phyloP scores from a whole-genome alignment of 2,329 filamentous ascomycete species.

The Raffaelea ambrosiae region DNA sequence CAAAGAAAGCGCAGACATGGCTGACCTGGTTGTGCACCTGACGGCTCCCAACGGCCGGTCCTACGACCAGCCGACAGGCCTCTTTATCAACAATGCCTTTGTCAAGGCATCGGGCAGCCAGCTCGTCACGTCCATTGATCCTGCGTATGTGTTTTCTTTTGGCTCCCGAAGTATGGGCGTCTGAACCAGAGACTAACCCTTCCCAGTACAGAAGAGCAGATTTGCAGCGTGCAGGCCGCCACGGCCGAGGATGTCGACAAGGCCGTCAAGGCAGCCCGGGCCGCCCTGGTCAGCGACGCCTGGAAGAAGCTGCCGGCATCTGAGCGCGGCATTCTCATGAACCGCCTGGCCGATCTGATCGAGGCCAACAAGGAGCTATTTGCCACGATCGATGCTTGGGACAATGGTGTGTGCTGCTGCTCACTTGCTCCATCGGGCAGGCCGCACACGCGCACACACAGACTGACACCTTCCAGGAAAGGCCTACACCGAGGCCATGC shows the following conservation, averaged over 20 bases:
- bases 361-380: constrained; percentile 25
- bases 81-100: constrained; percentile 12
- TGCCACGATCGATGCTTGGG: constrained; percentile 62
- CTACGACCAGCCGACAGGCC: constrained; percentile 6
- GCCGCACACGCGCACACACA: background rate
- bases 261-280: constrained; percentile 8
- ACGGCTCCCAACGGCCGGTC: constrained; percentile 6
- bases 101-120: background rate
- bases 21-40: background rate
- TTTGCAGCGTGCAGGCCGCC: constrained; percentile 1
- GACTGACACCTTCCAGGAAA: background rate
- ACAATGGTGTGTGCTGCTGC: constrained; percentile 58
- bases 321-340: constrained; percentile 27
- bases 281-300: constrained; percentile 1
- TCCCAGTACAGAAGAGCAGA: constrained; percentile 3
- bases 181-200: background rate
- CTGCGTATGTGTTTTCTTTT: background rate
- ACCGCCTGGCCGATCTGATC: constrained; percentile 33
- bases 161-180: no score
- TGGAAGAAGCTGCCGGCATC: constrained; percentile 4
- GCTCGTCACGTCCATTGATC: constrained; percentile 4
- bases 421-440: no score
- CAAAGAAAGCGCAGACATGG: background rate
- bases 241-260: constrained; percentile 6
- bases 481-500: constrained; percentile 48